Evolutionary conservation across 495 filamentous ascomycete species (phyloP), one percentile per base, ranked within the genome.

Genomic region (Apiosordaria backusii): DNA sequence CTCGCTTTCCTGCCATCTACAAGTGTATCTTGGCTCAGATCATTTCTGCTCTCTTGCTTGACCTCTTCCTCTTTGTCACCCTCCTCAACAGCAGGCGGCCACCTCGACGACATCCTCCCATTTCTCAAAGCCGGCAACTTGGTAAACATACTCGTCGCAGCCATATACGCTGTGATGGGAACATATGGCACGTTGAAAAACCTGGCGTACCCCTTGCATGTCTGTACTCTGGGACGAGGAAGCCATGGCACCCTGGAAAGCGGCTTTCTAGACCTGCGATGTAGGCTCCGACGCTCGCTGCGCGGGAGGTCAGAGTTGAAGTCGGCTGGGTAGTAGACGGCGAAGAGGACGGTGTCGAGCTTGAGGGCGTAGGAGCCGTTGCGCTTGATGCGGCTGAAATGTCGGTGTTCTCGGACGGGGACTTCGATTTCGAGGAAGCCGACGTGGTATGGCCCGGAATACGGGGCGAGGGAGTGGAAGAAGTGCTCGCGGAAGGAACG

Each of bases 361-460:
- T 77, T 75, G 13, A 83, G 71, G 24, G 79, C 76, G 64, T 74
- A 75, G 40, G 68, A 69, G 54, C 74, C 70, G 63, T 80, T 72
- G 50, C 76, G 75, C 65, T 81, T 80, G 60, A 82, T 82, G 62
- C 72, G 74, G 10, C 76, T 77, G 62, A 82, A 79, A 18, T 70
- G 62, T 21, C 70, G 78, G 60, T 71, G 82, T 62, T 71, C 74
- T 71, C 62, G 78, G 16, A 79, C 83, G n/a, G 87, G 87, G 22
- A 90, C 80, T 72, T 91, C 88, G 62, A 88, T 73, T 58, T 90
- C 87, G 65, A 85, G 77, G 19, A 84, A 86, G 26, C 88, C 88
- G 13, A 92, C 88, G 26, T 77, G 71, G 69, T 89, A 87, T 1
- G 84, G 85, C 0, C 89, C 88, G 0, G 82, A 77, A 73, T 88